Percentiles rank a stretch among this genome's conserved stretches.
phyloP scores from a whole-genome alignment of 75 land plant genomes.

The Cunninghamia lanceolata region DNA sequence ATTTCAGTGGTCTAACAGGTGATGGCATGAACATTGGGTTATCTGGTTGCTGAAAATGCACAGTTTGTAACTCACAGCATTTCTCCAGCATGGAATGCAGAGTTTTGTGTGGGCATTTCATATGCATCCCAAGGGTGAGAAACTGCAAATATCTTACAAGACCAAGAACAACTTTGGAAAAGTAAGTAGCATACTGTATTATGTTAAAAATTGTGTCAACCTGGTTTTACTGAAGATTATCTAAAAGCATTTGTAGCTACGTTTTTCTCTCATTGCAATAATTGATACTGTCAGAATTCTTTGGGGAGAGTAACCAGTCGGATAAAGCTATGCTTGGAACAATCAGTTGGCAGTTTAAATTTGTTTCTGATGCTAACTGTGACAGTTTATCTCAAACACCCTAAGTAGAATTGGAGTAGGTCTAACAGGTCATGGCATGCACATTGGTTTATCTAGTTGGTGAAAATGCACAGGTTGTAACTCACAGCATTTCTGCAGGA shows the following conservation, averaged over 20 bases:
- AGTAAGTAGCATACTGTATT: conserved; percentile 31
- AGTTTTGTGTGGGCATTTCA: conserved; percentile 93
- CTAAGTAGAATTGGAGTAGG: conserved; percentile 87
- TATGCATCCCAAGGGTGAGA: conserved; percentile 88
- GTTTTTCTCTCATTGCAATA: no score
- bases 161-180: conserved; percentile 89
- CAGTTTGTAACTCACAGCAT: conserved; percentile 70
- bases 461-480: no score
- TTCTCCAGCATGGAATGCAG: conserved; percentile 89
- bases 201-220: neutral
- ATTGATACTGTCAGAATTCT: conserved; percentile 65
- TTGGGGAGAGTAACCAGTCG: conserved; percentile 88
- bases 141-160: conserved; percentile 83
- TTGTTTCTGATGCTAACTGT: conserved; percentile 19
- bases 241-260: neutral
- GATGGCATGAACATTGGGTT: conserved; percentile 15
- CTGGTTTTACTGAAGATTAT: neutral
- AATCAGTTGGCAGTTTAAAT: conserved; percentile 68
- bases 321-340: conserved; percentile 84
- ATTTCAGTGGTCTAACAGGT: conserved; percentile 85
- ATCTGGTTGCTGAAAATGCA: neutral
- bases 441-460: neutral
- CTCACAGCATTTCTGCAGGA: no score
- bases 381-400: conserved; percentile 54
- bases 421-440: conserved; percentile 54